Evolutionary conservation across 192 early-diverging fungal genomes (phyloP).

Genomic region (Umbelopsis isabellina): DNA sequence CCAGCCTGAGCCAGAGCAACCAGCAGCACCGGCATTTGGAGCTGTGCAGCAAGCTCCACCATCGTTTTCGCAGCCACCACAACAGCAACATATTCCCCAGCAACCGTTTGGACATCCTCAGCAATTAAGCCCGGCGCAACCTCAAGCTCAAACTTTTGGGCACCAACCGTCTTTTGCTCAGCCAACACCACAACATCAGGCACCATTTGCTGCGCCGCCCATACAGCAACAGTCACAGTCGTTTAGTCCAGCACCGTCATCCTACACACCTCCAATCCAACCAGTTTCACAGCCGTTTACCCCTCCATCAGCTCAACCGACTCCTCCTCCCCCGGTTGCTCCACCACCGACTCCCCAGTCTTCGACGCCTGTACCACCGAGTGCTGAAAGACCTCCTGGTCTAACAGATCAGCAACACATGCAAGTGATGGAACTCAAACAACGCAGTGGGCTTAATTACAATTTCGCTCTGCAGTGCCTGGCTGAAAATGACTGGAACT

Average conservation of each 20-base stretch:
- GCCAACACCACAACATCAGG: too few relatives aligned
- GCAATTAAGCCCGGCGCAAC: neutral
- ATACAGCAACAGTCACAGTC: neutral
- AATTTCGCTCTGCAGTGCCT: constrained; percentile 1
- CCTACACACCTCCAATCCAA: neutral
- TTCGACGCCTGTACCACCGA: neutral
- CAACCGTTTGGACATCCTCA: neutral
- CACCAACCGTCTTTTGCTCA: too few relatives aligned
- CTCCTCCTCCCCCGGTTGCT: neutral
- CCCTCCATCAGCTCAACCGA: neutral
- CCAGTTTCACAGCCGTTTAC: constrained; percentile 1
- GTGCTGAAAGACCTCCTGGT: constrained; percentile 1
- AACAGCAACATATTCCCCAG: neutral
- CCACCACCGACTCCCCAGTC: constrained; percentile 1
- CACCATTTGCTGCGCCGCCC: too few relatives aligned
- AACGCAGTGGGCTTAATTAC: neutral
- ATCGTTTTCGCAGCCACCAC: neutral
- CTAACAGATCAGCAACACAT: constrained; percentile 1
- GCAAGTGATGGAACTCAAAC: neutral
- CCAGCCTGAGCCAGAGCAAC: neutral
- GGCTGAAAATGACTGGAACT: constrained; percentile 12
- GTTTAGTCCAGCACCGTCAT: neutral
- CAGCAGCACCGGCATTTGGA: neutral
- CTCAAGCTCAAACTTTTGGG: neutral
- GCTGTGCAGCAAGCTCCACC: neutral